Evolutionary conservation across 805 yeast species (phyloP), one percentile per base, ranked within the genome.

Genomic region (Nakazawaea ernobii): DNA sequence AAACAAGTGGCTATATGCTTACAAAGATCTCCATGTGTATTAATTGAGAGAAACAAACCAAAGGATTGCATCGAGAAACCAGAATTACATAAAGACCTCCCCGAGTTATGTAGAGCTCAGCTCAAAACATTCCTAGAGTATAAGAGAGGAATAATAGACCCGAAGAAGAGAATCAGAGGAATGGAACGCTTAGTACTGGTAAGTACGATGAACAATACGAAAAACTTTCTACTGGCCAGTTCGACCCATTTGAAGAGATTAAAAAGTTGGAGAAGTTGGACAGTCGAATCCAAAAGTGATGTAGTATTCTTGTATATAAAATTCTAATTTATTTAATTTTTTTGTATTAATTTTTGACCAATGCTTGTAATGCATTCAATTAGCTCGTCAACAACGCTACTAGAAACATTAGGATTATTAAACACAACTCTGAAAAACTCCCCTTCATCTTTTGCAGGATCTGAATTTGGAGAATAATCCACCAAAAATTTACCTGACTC

Each of bases 1-100:
- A 89, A 80, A 57, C 96, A 95, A n/a, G 87, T 94, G 49, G 98
- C 98, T 8, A 82, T 92, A 17, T 92, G 99, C 63, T 74, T 92
- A 42, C 99, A 92, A 64, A 78, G 97, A 59, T 90, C 97, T 5
- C 98, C 98, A 13, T 92, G 99, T 65, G 99, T 92, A 43, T 74
- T 92, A 69, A 76, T 92, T 20, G 87, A 94, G 52, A 75, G 99
- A 54, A 75, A 94, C 65, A 87, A 87, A 1, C 98, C 98, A 2
- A 84, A 88, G 52, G 83, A 89, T 49, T 92, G 99, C 60, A 65
- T 91, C 17, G 84, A 86, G 35, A 74, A 91, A 52, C 95, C 96
- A 1, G 84, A 84, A 52, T 74, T 92, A 32, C 73, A 82, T 40
- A 74, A 75, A 48, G 86, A 87, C 40, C 67, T 92, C 26, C 99